phyloP scores from a whole-genome alignment of 2,329 filamentous ascomycete species.

The Emmonsiellopsis sp. region DNA sequence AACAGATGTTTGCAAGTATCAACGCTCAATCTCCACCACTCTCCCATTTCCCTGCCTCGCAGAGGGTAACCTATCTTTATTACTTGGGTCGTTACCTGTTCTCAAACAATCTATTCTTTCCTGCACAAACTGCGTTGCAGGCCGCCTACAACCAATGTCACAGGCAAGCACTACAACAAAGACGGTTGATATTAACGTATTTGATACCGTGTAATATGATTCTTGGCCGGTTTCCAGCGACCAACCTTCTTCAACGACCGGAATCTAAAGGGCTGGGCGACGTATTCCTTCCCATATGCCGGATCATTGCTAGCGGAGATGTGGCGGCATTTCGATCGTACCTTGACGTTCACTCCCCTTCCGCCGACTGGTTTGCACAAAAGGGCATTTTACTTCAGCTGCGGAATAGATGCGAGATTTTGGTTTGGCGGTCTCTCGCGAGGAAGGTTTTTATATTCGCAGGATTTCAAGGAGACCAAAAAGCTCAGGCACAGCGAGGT shows the following conservation, averaged over 20 bases:
- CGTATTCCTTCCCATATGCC: slow-evolving; percentile 64
- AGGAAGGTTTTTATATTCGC: slow-evolving; percentile 69
- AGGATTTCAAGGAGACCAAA: slow-evolving; percentile 54
- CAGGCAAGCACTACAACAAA: slow-evolving; percentile 51
- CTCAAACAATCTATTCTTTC: slow-evolving; percentile 70
- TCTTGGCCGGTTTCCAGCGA: slow-evolving; percentile 70
- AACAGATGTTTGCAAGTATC: slow-evolving; percentile 84
- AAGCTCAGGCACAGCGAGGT: slow-evolving; percentile 34
- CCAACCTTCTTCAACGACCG: slow-evolving; percentile 54
- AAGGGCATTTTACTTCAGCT: slow-evolving; percentile 69
- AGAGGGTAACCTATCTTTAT: slow-evolving; percentile 88
- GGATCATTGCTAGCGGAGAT: slow-evolving; percentile 63
- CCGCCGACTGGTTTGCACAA: slow-evolving; percentile 64
- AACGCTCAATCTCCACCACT: slow-evolving; percentile 73
- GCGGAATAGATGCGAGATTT: slow-evolving; percentile 64
- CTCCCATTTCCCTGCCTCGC: slow-evolving; percentile 69
- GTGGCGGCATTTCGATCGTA: slow-evolving; percentile 63
- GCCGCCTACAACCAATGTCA: slow-evolving; percentile 71
- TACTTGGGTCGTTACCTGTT: slow-evolving; percentile 88
- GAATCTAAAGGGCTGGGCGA: slow-evolving; percentile 57
- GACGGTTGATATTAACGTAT: slow-evolving; percentile 70
- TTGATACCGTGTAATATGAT: slow-evolving; percentile 76
- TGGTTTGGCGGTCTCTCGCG: slow-evolving; percentile 76
- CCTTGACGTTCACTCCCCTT: slow-evolving; percentile 43
- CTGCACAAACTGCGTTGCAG: slow-evolving; percentile 65